A percentile compares a stretch with the other conserved stretches of the same genome.
phyloP scores from a whole-genome alignment of 2,329 filamentous ascomycete species.

The Hypoxylon sp. region DNA sequence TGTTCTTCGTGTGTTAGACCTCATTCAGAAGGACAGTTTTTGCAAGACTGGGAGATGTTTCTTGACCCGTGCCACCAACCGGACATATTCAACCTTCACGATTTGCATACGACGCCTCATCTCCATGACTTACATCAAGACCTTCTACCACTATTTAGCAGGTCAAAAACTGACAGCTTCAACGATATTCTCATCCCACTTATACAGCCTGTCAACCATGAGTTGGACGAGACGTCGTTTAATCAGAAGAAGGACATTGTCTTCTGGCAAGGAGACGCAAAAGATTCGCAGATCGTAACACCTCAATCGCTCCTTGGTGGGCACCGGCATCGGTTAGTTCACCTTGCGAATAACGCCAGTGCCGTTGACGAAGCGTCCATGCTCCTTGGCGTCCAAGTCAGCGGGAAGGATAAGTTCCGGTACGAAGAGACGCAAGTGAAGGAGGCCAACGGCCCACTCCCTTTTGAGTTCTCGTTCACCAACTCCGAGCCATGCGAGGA shows the following conservation, averaged over 20 bases:
- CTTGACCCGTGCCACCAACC: constrained; percentile 82
- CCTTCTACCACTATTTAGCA: constrained; percentile 81
- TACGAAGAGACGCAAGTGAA: constrained; percentile 69
- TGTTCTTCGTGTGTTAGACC: constrained; percentile 74
- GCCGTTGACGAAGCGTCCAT: constrained; percentile 65
- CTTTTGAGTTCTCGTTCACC: constrained; percentile 72
- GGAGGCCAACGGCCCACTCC: constrained; percentile 68
- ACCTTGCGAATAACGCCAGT: constrained; percentile 74
- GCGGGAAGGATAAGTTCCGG: constrained; percentile 61
- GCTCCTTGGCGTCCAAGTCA: constrained; percentile 64
- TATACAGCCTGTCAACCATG: constrained; percentile 64
- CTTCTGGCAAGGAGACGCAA: constrained; percentile 82
- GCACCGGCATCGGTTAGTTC: constrained; percentile 79
- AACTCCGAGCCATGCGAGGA: constrained; percentile 70
- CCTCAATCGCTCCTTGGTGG: constrained; percentile 74
- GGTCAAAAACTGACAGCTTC: constrained; percentile 79
- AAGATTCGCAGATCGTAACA: constrained; percentile 65
- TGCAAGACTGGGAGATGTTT: constrained; percentile 75
- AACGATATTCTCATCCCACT: constrained; percentile 82
- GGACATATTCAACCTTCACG: constrained; percentile 80
- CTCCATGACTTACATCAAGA: constrained; percentile 73
- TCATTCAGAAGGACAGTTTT: constrained; percentile 77
- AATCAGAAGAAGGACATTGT: constrained; percentile 73
- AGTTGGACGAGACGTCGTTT: constrained; percentile 66
- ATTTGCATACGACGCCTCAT: constrained; percentile 77